Percentiles rank a stretch among this genome's conserved stretches.
These are phyloP conservation scores for Colletotrichum kahawae DNA, from an alignment of 2,329 filamentous ascomycete species.

Conservation along the genomic window DNA sequence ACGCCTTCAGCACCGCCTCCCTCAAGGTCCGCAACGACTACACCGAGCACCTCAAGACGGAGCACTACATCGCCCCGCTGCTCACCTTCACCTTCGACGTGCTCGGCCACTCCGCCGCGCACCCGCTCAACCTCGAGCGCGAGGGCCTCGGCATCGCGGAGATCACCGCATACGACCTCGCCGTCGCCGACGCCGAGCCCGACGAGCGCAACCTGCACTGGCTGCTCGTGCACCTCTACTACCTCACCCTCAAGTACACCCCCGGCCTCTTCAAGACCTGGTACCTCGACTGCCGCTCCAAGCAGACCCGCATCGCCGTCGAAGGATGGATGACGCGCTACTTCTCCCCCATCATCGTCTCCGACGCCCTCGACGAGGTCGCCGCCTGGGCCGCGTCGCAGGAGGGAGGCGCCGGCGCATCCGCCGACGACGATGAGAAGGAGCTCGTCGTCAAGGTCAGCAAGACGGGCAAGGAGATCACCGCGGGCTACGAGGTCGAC, in stretches of 20 bases:
- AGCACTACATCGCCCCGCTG: slow-evolving; percentile 70
- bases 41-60: slow-evolving; percentile 76
- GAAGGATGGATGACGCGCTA: slow-evolving; percentile 86
- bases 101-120: slow-evolving; percentile 77
- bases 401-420: slow-evolving; percentile 31
- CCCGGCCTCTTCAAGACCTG: slow-evolving; percentile 82
- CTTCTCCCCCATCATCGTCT: slow-evolving; percentile 75
- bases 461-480: slow-evolving; percentile 74
- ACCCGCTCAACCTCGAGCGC: slow-evolving; percentile 76
- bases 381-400: slow-evolving; percentile 67
- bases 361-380: slow-evolving; percentile 70
- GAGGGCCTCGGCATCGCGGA: slow-evolving; percentile 63
- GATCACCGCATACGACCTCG: slow-evolving; percentile 59
- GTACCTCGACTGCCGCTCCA: slow-evolving; percentile 82
- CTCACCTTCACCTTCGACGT: slow-evolving; percentile 85
- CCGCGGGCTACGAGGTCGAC: slow-evolving; percentile 85
- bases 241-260: slow-evolving; percentile 76
- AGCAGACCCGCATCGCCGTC: slow-evolving; percentile 80
- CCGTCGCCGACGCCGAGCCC: slow-evolving; percentile 58
- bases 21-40: slow-evolving; percentile 86
- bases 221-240: slow-evolving; percentile 87
- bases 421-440: slow-evolving; percentile 55
- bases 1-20: slow-evolving; percentile 79
- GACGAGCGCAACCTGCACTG: slow-evolving; percentile 80
- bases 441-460: slow-evolving; percentile 74